Evolutionary conservation across 164 flowering plant genomes (phyloP).

Genomic region (Stephania cephalantha): DNA sequence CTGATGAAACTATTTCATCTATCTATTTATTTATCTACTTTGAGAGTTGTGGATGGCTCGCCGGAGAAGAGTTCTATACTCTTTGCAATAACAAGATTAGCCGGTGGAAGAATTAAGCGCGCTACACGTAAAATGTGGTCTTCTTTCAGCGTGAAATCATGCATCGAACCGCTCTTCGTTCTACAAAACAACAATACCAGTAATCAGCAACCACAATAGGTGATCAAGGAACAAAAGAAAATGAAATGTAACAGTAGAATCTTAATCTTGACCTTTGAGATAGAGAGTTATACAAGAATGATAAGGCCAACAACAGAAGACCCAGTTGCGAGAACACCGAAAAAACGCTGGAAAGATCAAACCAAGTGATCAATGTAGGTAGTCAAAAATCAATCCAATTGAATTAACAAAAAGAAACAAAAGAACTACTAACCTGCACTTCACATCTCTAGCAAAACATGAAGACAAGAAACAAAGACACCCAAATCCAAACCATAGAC

Average conservation of each 20-base stretch:
- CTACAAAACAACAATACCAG: conserved; percentile 21
- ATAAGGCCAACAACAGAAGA: conserved; percentile 52
- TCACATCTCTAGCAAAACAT: conserved; percentile 61
- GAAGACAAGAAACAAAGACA: conserved; percentile 73
- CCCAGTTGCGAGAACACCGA: conserved; percentile 68
- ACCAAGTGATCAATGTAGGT: background rate
- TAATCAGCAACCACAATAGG: background rate
- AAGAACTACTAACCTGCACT: conserved; percentile 48
- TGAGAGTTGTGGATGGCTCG: conserved; percentile 84
- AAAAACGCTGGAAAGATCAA: conserved; percentile 49
- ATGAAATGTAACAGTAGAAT: background rate
- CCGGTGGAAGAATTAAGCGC: conserved; percentile 59
- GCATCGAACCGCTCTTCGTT: conserved; percentile 23
- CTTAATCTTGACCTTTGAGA: conserved; percentile 43
- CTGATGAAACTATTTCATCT: background rate
- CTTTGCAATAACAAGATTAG: conserved; percentile 62
- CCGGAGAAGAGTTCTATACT: conserved; percentile 74
- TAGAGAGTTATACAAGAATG: conserved; percentile 64
- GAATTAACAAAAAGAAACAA: background rate
- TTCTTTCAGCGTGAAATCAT: conserved; percentile 49
- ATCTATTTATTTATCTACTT: conserved; percentile 32
- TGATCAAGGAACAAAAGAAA: background rate
- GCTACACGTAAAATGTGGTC: conserved; percentile 54
- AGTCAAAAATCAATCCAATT: background rate
- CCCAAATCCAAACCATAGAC: conserved; percentile 94